Base-by-base conservation (phyloP, 2,329 filamentous ascomycete species). In the Fusarium temperatum region DNA sequence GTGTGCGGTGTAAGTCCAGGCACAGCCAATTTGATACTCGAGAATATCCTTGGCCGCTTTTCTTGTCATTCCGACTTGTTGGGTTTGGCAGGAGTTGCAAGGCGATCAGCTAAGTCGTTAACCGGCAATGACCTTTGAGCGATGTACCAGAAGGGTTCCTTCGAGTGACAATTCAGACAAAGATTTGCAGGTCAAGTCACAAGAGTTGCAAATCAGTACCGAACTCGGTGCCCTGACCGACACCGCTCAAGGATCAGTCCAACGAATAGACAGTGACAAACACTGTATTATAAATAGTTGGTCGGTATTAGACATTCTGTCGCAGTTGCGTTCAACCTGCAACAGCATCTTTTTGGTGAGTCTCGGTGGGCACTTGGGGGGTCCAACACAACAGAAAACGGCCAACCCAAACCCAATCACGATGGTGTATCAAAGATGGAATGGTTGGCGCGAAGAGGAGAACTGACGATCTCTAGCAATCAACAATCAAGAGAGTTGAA, bases 131-230 rank as follows among this genome's bases (percentile, higher is more conserved):
- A 47, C 58, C 24, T 53, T 53, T 68, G 24, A 51, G 24, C 57
- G 35, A 56, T 57, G 51, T 65, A 45, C 58, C 56, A 63, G 59
- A 63, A 71, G 26, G 42, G 68, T 64, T 74, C 50, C 30, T 51
- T 69, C 28, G n/a, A 38, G 53, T 48, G 60, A 72, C 64, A 38
- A 28, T 69, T 69, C 28, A 44, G 72, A 69, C 22, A 66, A 72
- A 44, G 72, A 74, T 75, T 74, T 68, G 59, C 60, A 72, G 30
- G n/a, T 41, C 45, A 53, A 65, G 59, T 73, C 53, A 36, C 42
- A 51, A 58, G 47, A 62, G 56, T 47, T 56, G 72, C 65, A 68
- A 75, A 74, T 74, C 72, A 69, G 66, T 48, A 44, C 72, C 68
- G 26, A 66, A 72, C 60, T 69, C 50, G 72, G 72, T 48, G 42